Evolutionary conservation across 768 basidiomycete species (phyloP), one percentile per base, ranked within the genome.

Genomic region (Kwoniella dejecticola): DNA sequence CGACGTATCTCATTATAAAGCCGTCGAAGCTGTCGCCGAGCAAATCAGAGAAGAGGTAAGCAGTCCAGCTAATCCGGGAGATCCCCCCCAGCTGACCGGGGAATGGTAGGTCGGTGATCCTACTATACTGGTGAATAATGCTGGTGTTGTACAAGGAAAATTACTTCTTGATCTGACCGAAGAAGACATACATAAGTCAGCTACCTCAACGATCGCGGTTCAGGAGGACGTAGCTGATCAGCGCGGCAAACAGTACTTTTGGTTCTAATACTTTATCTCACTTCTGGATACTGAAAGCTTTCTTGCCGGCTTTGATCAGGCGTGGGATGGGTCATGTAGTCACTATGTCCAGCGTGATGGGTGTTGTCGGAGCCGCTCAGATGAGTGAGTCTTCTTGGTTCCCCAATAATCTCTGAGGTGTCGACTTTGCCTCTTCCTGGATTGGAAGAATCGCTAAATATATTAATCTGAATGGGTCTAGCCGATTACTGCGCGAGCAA

Each of bases 401-500:
- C 4, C 52, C 31, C n/a, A n/a, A n/a, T n/a, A n/a, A n/a, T n/a
- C n/a, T n/a, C n/a, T n/a, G n/a, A n/a, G n/a, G n/a, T n/a, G n/a
- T n/a, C n/a, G n/a, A n/a, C n/a, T n/a, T n/a, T n/a, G n/a, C n/a
- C n/a, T n/a, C n/a, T n/a, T n/a, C n/a, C n/a, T n/a, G n/a, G n/a
- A n/a, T n/a, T n/a, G n/a, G n/a, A n/a, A n/a, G n/a, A n/a, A n/a
- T n/a, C n/a, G n/a, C n/a, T n/a, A n/a, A n/a, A n/a, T n/a, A n/a
- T n/a, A n/a, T n/a, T n/a, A n/a, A n/a, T n/a, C n/a, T n/a, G n/a
- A n/a, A n/a, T n/a, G 7, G 19, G 23, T 36, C 10, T 31, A 91
- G 90, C 87, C 71, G 91, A 95, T 80, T 98, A 99, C 77, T 84
- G 83, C 76, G 91, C 92, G 8, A 91, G 91, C 24, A 99, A 99